Evolutionary conservation across 352 stramenopile genomes (phyloP).

Genomic region (Phytophthora citrophthora): DNA sequence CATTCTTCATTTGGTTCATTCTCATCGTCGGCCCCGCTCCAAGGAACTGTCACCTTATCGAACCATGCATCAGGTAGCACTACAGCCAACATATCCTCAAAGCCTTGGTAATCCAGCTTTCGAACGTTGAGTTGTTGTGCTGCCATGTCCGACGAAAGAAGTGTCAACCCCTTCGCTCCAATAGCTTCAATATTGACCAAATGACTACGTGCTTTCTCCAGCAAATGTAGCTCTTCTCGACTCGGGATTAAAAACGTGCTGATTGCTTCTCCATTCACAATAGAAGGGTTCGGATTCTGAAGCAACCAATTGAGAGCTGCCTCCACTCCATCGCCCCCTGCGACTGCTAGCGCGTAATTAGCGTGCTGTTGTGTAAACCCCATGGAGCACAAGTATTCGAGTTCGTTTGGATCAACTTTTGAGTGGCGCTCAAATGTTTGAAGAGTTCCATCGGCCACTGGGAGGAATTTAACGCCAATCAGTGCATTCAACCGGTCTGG

Average conservation of each 20-base stretch:
- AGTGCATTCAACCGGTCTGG: constrained; percentile 31
- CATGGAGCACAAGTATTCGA: constrained; percentile 71
- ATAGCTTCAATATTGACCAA: constrained; percentile 57
- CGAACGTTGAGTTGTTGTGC: constrained; percentile 54
- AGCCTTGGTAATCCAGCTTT: constrained; percentile 51
- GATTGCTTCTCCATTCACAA: constrained; percentile 22
- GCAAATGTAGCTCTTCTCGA: constrained; percentile 48
- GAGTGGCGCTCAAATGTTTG: constrained; percentile 38
- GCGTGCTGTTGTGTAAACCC: constrained; percentile 64
- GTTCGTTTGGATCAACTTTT: constrained; percentile 31
- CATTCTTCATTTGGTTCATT: constrained; percentile 47
- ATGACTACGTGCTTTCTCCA: constrained; percentile 38
- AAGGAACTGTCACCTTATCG: constrained; percentile 35
- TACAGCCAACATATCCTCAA: constrained; percentile 59
- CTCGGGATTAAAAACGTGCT: constrained; percentile 54
- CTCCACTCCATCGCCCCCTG: constrained; percentile 51
- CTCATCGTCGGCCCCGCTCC: constrained; percentile 10
- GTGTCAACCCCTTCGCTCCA: constrained; percentile 21
- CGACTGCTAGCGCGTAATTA: constrained; percentile 40
- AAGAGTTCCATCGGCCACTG: constrained; percentile 60
- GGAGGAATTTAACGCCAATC: constrained; percentile 61
- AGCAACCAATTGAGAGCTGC: constrained; percentile 71
- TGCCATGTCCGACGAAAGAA: constrained; percentile 44
- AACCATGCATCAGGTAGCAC: constrained; percentile 61
- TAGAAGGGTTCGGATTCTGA: constrained; percentile 54